Percentiles rank a stretch among this genome's conserved stretches.
phyloP scores from a whole-genome alignment of 2,329 filamentous ascomycete species.

The Pseudocercospora pini-densiflorae region DNA sequence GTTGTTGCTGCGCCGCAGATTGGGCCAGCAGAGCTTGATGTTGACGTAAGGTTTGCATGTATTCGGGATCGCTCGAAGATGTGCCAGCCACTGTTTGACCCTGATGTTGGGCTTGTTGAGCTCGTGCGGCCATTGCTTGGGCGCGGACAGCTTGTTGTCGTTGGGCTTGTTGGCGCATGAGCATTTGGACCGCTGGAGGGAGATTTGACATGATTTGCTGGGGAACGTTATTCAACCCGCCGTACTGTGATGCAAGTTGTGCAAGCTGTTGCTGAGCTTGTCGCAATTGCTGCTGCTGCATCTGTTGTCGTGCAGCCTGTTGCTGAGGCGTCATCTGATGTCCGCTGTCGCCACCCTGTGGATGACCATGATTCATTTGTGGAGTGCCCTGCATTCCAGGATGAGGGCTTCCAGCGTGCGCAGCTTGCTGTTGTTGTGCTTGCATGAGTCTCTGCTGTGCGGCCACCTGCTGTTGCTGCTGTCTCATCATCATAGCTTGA shows the following conservation, averaged over 20 bases:
- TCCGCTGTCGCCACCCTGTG: slow-evolving; percentile 30
- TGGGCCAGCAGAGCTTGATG: slow-evolving; percentile 37
- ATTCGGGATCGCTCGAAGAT: slow-evolving; percentile 36
- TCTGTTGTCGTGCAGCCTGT: slow-evolving; percentile 27
- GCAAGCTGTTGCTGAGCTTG: slow-evolving; percentile 29
- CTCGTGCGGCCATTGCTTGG: slow-evolving; percentile 31
- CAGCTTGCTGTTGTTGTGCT: slow-evolving; percentile 25
- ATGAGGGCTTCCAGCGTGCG: slow-evolving; percentile 26
- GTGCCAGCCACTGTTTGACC: slow-evolving; percentile 28
- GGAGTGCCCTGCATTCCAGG: slow-evolving; percentile 27
- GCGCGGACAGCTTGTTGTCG: slow-evolving; percentile 30
- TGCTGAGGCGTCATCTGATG: slow-evolving; percentile 30
- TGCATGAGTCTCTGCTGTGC: slow-evolving; percentile 25
- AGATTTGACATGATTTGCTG: slow-evolving; percentile 22
- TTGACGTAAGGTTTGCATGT: slow-evolving; percentile 39
- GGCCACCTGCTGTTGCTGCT: slow-evolving; percentile 34
- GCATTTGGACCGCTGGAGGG: slow-evolving; percentile 28
- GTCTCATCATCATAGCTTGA: slow-evolving; percentile 30
- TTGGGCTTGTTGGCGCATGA: slow-evolving; percentile 28
- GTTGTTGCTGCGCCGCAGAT: slow-evolving; percentile 24
- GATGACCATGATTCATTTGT: slow-evolving; percentile 31
- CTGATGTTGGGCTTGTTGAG: slow-evolving; percentile 26
- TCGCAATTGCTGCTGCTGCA: slow-evolving; percentile 27
- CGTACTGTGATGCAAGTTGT: slow-evolving; percentile 27
- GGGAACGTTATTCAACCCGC: slow-evolving; percentile 30